Conservation (phyloP, 2,329 filamentous ascomycete genomes). For the Aspergillus jensenii region DNA sequence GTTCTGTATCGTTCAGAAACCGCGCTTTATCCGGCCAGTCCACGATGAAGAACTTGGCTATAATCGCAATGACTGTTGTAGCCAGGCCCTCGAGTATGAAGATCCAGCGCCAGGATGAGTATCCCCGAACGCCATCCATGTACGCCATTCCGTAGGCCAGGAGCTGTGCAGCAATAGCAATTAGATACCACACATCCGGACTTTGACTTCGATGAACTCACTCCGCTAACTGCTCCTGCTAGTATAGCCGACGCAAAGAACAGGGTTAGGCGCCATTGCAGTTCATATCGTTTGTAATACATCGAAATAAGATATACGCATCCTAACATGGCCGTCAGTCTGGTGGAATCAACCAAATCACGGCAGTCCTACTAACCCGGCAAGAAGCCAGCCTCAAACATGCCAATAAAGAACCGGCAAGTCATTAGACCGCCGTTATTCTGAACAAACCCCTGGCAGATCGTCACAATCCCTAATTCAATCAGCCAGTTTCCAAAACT, state of each 20-base stretch:
- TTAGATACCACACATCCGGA: background rate
- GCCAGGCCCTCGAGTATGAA: slow-evolving; percentile 16
- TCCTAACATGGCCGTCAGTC: background rate
- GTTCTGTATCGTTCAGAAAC: background rate
- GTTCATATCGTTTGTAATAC: slow-evolving; percentile 16
- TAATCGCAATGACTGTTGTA: slow-evolving; percentile 9
- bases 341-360: too few species aligned
- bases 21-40: background rate
- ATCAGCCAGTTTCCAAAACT: too few species aligned
- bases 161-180: slow-evolving; percentile 1
- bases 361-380: background rate
- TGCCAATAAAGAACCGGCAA: slow-evolving; percentile 13
- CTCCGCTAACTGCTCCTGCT: slow-evolving; percentile 15
- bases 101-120: slow-evolving; percentile 18
- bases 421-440: too few species aligned
- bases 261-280: slow-evolving; percentile 12
- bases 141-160: slow-evolving; percentile 7
- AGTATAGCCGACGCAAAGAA: slow-evolving; percentile 16
- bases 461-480: too few species aligned
- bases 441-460: too few species aligned
- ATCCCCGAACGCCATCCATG: slow-evolving; percentile 10
- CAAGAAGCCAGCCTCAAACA: slow-evolving; percentile 15
- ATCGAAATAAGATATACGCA: slow-evolving; percentile 15
- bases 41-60: background rate
- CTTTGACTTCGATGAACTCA: background rate